Evolutionary conservation across 2,329 filamentous ascomycete species (phyloP).

Genomic region (Colletotrichum tropicale): DNA sequence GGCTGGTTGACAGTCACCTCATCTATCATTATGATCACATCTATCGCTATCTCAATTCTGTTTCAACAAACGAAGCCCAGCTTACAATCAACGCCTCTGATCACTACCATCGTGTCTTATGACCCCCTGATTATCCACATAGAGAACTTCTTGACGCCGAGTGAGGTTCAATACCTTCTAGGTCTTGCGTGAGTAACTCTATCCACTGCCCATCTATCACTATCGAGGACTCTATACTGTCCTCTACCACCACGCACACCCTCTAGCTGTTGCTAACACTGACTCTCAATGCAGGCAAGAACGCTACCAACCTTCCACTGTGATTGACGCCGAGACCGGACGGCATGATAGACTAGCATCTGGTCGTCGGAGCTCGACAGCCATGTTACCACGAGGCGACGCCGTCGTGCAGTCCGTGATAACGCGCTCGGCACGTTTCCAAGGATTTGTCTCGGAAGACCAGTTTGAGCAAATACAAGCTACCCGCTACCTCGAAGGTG

Average conservation of each 20-base stretch:
- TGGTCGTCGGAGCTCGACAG: neutral
- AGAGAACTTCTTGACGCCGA: neutral
- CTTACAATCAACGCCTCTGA: neutral
- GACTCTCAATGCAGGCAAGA: neutral
- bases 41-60: neutral
- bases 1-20: neutral
- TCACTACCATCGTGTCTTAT: neutral
- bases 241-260: no score
- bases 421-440: neutral
- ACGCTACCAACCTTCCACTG: neutral
- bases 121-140: neutral
- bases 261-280: neutral
- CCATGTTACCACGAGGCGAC: neutral
- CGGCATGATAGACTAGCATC: neutral
- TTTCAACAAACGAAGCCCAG: neutral
- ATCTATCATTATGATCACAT: neutral
- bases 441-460: neutral
- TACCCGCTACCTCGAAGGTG: neutral
- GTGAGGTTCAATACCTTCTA: neutral
- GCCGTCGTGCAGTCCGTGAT: neutral
- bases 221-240: no score
- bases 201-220: no score
- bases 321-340: neutral
- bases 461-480: neutral
- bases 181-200: neutral